phyloP scores from a whole-genome alignment of 345 rosid species.

The Litchi chinensis region DNA sequence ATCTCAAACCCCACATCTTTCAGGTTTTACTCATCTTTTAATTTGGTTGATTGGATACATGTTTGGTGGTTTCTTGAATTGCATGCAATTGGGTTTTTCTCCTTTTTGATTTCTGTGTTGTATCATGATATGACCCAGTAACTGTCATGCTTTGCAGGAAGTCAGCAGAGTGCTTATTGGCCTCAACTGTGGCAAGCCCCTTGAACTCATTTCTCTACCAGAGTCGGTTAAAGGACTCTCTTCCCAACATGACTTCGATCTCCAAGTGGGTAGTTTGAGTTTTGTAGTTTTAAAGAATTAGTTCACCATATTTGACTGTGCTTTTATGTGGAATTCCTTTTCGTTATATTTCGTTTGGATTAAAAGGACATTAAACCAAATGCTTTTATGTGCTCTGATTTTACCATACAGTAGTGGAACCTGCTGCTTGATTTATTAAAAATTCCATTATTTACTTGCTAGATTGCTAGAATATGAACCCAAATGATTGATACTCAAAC shows the following conservation, averaged over 20 bases:
- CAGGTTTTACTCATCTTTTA: constrained; percentile 43
- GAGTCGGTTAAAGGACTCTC: constrained; percentile 59
- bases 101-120: not conserved
- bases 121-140: not conserved
- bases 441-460: not conserved
- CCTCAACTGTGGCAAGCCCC: constrained; percentile 68
- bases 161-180: constrained; percentile 80
- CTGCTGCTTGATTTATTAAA: too few relatives aligned
- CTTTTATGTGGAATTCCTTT: not conserved
- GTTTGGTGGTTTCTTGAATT: not conserved
- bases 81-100: not conserved
- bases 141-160: constrained; percentile 53
- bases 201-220: constrained; percentile 47
- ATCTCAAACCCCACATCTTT: constrained; percentile 79
- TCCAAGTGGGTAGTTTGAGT: constrained; percentile 52
- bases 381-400: not conserved
- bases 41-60: not conserved
- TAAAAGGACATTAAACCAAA: not conserved
- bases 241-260: constrained; percentile 68
- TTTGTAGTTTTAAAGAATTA: not conserved
- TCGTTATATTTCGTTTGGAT: too few relatives aligned
- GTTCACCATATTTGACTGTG: not conserved
- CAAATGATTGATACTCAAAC: not conserved
- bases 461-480: not conserved
- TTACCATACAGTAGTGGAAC: not conserved